Percentiles rank a stretch among this genome's conserved stretches.
Evolutionary conservation across 768 basidiomycete genomes (phyloP).

Genomic region (Xerocomus potaroensis): DNA sequence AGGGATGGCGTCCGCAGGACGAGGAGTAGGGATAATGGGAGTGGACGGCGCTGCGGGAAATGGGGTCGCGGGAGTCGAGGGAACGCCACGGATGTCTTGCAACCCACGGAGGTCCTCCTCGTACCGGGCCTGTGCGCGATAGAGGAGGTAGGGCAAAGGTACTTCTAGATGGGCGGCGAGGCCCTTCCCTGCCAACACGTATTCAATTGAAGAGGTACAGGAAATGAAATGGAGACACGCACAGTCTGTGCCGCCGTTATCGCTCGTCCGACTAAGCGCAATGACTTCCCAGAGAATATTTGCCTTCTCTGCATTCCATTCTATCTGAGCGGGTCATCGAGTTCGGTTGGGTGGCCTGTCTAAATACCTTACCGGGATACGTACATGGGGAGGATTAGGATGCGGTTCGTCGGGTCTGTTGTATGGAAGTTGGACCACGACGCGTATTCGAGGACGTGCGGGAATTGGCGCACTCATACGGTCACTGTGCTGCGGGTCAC

Average conservation of each 20-base stretch:
- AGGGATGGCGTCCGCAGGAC: constrained; percentile 15
- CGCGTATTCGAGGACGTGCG: constrained; percentile 45
- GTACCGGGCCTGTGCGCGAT: constrained; percentile 77
- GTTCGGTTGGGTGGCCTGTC: constrained; percentile 7
- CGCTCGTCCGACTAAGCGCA: constrained; percentile 66
- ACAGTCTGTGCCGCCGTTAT: constrained; percentile 79
- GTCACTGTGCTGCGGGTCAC: too few species aligned
- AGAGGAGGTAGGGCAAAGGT: constrained; percentile 79
- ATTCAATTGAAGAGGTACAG: background rate
- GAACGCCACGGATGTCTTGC: constrained; percentile 62
- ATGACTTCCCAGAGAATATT: constrained; percentile 86
- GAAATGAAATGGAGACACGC: constrained; percentile 28
- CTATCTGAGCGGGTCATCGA: constrained; percentile 48
- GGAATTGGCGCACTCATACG: constrained; percentile 15
- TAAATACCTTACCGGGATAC: constrained; percentile 22
- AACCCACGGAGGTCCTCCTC: constrained; percentile 81
- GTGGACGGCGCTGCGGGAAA: constrained; percentile 14
- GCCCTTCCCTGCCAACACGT: constrained; percentile 65
- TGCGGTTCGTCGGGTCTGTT: constrained; percentile 69
- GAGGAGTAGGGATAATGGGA: constrained; percentile 8
- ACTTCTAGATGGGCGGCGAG: constrained; percentile 76
- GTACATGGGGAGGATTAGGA: constrained; percentile 64
- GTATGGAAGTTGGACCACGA: constrained; percentile 76
- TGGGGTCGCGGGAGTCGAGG: constrained; percentile 43
- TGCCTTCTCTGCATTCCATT: constrained; percentile 83